These are phyloP conservation scores for Botrytis aclada DNA, from an alignment of 2,329 filamentous ascomycete species.

Conservation along the genomic window DNA sequence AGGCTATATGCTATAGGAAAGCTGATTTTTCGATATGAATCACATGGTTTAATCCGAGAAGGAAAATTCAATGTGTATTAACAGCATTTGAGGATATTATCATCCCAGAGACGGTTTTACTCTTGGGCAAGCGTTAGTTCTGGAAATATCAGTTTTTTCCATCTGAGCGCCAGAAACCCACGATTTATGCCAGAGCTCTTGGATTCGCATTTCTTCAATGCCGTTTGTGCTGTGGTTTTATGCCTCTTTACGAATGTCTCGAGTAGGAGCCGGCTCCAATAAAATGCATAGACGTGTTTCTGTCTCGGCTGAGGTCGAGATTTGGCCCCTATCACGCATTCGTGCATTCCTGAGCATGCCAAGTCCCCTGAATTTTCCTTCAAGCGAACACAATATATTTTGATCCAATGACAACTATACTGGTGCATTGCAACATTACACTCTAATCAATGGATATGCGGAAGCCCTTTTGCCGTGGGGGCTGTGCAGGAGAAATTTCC, in stretches of 20 bases:
- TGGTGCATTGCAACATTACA: neutral
- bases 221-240: neutral
- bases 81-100: neutral
- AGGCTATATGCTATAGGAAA: too few species aligned
- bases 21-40: neutral
- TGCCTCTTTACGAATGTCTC: too few species aligned
- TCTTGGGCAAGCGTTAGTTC: neutral
- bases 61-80: neutral
- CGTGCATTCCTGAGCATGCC: neutral
- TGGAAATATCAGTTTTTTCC: neutral
- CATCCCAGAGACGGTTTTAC: neutral
- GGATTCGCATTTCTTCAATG: too few species aligned
- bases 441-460: neutral
- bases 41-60: neutral
- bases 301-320: neutral
- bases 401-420: neutral
- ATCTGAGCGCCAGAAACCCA: neutral
- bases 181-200: neutral
- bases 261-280: neutral
- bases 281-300: neutral
- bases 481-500: neutral
- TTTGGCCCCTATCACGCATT: neutral
- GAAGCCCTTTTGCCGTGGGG: neutral
- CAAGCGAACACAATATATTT: neutral
- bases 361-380: neutral